A percentile compares a stretch with the other conserved stretches of the same genome.
phyloP scores from a whole-genome alignment of 2,329 filamentous ascomycete genomes.

The Aspergillus chevalieri region DNA sequence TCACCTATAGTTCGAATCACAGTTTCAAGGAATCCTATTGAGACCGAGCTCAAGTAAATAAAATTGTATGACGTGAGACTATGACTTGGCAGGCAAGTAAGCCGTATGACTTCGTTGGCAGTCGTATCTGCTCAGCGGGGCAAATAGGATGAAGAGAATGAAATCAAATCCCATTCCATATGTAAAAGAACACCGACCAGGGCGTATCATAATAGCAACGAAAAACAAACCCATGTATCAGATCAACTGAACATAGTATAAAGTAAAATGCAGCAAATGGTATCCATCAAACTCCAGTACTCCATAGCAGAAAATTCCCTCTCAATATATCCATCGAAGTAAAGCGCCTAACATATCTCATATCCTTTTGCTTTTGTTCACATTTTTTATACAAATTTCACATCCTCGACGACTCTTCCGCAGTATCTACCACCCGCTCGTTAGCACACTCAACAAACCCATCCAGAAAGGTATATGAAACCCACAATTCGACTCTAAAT shows the following conservation, averaged over 20 bases:
- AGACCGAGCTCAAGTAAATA: no score
- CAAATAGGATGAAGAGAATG: no score
- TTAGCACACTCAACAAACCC: not conserved
- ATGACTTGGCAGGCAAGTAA: no score
- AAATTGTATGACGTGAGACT: no score
- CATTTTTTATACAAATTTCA: not conserved
- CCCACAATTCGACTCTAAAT: slow-evolving; percentile 21
- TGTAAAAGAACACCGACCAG: not conserved
- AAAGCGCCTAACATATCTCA: not conserved
- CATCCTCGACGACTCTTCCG: not conserved
- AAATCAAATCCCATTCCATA: no score
- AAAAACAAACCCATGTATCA: not conserved
- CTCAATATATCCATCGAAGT: not conserved
- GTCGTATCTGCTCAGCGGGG: no score
- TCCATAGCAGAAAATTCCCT: not conserved
- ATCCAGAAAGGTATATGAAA: not conserved
- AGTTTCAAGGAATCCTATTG: no score
- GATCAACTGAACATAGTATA: not conserved
- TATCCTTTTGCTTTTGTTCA: not conserved
- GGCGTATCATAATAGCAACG: not conserved
- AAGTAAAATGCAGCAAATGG: not conserved
- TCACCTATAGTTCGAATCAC: no score
- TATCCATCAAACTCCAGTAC: not conserved
- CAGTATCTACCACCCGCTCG: not conserved
- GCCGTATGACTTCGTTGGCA: no score